Conservation (phyloP, 768 basidiomycete species). For the Lyophyllum shimeji region DNA sequence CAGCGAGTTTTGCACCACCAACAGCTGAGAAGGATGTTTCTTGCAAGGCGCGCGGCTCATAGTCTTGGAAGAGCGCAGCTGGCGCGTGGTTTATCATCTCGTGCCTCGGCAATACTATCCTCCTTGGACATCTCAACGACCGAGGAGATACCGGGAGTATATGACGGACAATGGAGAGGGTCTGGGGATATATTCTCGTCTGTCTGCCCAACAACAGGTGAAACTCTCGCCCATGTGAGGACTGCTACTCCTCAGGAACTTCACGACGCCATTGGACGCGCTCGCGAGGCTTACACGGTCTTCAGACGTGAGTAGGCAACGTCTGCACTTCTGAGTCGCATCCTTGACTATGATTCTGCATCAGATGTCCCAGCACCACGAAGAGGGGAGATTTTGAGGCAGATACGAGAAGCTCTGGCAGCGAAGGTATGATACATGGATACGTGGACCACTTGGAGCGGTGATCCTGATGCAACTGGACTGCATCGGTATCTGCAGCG, state of each 20-base stretch:
- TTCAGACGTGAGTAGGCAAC: slow-evolving; percentile 51
- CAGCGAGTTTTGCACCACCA: slow-evolving; percentile 3
- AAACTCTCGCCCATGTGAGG: slow-evolving; percentile 72
- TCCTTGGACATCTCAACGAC: slow-evolving; percentile 59
- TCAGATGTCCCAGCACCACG: slow-evolving; percentile 76
- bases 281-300: slow-evolving; percentile 68
- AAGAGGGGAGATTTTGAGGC: slow-evolving; percentile 84
- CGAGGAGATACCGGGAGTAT: slow-evolving; percentile 71
- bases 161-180: slow-evolving; percentile 81
- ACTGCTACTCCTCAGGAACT: slow-evolving; percentile 77
- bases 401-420: slow-evolving; percentile 81
- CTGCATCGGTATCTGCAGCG: slow-evolving; percentile 41
- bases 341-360: slow-evolving; percentile 3
- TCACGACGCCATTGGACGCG: slow-evolving; percentile 61
- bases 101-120: slow-evolving; percentile 68
- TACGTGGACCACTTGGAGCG: slow-evolving; percentile 10
- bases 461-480: slow-evolving; percentile 1
- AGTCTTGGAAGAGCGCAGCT: slow-evolving; percentile 14
- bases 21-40: slow-evolving; percentile 19
- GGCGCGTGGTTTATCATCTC: slow-evolving; percentile 57
- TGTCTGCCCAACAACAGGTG: slow-evolving; percentile 85
- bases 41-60: slow-evolving; percentile 24
- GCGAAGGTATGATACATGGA: slow-evolving; percentile 53
- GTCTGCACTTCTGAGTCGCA: neutral
- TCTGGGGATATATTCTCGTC: slow-evolving; percentile 70